Percentiles rank a stretch among this genome's conserved stretches.
Evolutionary conservation across 176 grass and related monocot genomes (phyloP).

Genomic region (Juncus inflexus): DNA sequence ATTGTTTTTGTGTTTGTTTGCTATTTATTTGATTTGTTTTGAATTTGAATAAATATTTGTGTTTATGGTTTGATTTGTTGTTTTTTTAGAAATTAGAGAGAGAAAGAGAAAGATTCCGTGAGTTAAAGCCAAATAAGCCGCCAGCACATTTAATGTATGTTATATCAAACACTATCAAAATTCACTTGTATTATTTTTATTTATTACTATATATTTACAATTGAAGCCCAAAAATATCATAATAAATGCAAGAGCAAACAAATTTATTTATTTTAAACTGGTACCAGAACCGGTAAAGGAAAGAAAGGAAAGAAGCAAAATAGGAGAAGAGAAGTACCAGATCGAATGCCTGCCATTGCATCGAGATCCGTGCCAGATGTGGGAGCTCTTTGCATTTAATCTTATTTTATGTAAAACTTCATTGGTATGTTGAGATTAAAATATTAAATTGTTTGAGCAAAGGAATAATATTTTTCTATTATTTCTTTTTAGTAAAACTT

Average conservation of each 20-base stretch:
- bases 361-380: slow-evolving; percentile 20
- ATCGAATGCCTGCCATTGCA: neutral
- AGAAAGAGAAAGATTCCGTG: slow-evolving; percentile 12
- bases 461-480: too few relatives aligned
- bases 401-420: too few relatives aligned
- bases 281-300: slow-evolving; percentile 15
- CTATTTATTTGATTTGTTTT: too few relatives aligned
- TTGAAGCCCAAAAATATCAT: too few relatives aligned
- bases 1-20: too few relatives aligned
- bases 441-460: too few relatives aligned
- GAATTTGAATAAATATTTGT: too few relatives aligned
- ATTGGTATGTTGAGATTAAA: too few relatives aligned
- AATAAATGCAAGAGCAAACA: too few relatives aligned
- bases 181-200: neutral
- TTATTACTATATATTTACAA: neutral
- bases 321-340: slow-evolving; percentile 15
- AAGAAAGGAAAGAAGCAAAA: slow-evolving; percentile 31
- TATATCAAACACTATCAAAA: too few relatives aligned
- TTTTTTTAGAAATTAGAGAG: slow-evolving; percentile 13
- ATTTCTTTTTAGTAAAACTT: too few relatives aligned
- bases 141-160: slow-evolving; percentile 14
- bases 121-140: slow-evolving; percentile 3
- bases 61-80: too few relatives aligned
- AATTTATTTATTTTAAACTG: neutral
- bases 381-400: slow-evolving; percentile 29